A percentile compares a stretch with the other conserved stretches of the same genome.
Evolutionary conservation across 1,139 yeast genomes (phyloP).

Genomic region (Suhomyces terraborum): DNA sequence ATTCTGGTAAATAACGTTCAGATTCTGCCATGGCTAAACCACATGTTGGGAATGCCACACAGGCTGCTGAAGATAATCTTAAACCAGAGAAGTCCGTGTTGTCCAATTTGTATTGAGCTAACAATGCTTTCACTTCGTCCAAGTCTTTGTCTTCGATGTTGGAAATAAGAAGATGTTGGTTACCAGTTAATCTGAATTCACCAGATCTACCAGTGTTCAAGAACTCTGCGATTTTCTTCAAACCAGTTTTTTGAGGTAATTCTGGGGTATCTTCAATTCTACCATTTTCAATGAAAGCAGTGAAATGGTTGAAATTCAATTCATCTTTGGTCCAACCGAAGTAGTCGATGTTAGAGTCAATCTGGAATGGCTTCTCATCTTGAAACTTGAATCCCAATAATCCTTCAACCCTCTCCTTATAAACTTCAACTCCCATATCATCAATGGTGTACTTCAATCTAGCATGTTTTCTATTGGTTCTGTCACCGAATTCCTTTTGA

Average conservation of each 20-base stretch:
- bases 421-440: constrained; percentile 83
- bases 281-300: constrained; percentile 94
- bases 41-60: constrained; percentile 99
- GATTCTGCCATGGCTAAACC: constrained; percentile 99
- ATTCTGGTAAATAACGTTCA: constrained; percentile 87
- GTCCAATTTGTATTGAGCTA: constrained; percentile 78
- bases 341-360: constrained; percentile 85
- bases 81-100: constrained; percentile 82
- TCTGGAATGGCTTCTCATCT: constrained; percentile 68
- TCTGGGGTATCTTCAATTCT: constrained; percentile 93
- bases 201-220: constrained; percentile 60
- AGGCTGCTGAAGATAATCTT: constrained; percentile 89
- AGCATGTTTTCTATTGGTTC: constrained; percentile 96
- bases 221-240: constrained; percentile 72
- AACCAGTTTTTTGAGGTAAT: constrained; percentile 86
- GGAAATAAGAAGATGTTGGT: constrained; percentile 85
- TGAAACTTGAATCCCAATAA: constrained; percentile 75
- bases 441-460: constrained; percentile 96
- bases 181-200: constrained; percentile 92
- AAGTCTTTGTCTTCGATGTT: constrained; percentile 72
- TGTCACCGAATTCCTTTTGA: constrained; percentile 94
- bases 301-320: constrained; percentile 81
- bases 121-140: constrained; percentile 58
- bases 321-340: constrained; percentile 97
- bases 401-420: constrained; percentile 79